A percentile compares a stretch with the other conserved stretches of the same genome.
Evolutionary conservation across 2,329 filamentous ascomycete species (phyloP).

Genomic region (Macrophomina phaseolina): DNA sequence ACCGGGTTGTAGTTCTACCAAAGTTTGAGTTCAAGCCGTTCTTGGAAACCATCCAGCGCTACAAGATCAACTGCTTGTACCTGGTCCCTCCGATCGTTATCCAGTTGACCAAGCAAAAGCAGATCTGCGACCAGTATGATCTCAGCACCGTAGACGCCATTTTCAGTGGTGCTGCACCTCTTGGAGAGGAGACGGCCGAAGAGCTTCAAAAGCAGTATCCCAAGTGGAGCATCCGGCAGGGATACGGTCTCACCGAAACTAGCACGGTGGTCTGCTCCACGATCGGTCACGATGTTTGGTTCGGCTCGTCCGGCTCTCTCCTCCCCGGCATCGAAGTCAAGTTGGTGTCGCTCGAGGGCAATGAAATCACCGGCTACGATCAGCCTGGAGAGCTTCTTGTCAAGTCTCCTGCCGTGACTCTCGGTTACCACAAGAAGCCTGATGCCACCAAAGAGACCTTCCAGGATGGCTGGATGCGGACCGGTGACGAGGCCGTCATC

Average conservation of each 20-base stretch:
- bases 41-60: conserved; percentile 68
- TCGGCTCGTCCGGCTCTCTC: conserved; percentile 75
- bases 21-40: conserved; percentile 76
- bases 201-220: conserved; percentile 69
- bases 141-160: conserved; percentile 69
- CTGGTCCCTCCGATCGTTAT: conserved; percentile 86
- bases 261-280: conserved; percentile 71
- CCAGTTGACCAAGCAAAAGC: conserved; percentile 69
- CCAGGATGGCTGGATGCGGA: conserved; percentile 76
- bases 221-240: conserved; percentile 70
- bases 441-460: conserved; percentile 84
- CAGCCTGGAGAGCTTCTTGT: conserved; percentile 81
- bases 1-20: conserved; percentile 73
- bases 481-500: conserved; percentile 82
- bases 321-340: conserved; percentile 69
- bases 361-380: conserved; percentile 73
- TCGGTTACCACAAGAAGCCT: conserved; percentile 88
- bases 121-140: conserved; percentile 69
- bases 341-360: conserved; percentile 70
- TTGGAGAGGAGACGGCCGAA: conserved; percentile 73
- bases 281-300: conserved; percentile 66
- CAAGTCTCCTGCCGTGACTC: conserved; percentile 74
- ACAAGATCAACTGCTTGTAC: conserved; percentile 70
- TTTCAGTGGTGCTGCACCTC: conserved; percentile 79
- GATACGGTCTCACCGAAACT: conserved; percentile 81